Base-by-base conservation (phyloP, 495 filamentous ascomycete species). In the Xanthoparmelia taractica region DNA sequence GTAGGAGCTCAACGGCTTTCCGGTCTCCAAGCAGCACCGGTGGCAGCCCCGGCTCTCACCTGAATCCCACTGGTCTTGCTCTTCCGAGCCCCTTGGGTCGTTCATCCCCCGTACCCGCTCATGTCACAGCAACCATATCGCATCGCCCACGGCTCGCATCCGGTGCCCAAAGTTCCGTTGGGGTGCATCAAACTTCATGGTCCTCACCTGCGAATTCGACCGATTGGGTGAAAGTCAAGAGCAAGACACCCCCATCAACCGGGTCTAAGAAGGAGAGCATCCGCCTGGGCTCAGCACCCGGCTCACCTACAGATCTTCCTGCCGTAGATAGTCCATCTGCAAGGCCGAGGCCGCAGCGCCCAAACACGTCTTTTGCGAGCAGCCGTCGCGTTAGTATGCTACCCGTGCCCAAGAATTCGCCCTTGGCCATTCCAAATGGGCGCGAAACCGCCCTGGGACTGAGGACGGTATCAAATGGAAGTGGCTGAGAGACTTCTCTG, bases 311-410 rank as follows among this genome's bases (percentile, higher is more conserved):
- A 60, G 41, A 59, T 31, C 27, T 20, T 0, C 17, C 38, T 36
- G 63, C 70, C 60, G 70, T 5, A 62, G 47, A 33, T 17, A 65
- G 64, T 38, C 70, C 72, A 12, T 67, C 65, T 18, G 75, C 70
- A 48, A 74, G 75, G 18, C 73, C 70, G 25, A 78, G 77, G 60
- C 56, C 70, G 3, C 57, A 67, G 7, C 74, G 79, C 12, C 79
- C 78, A 5, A 77, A 72, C 1, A 82, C 79, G 0, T 66, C 80
- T 8, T 68, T 82, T 5, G 78, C 76, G 20, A 68, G 67, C 25
- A 78, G 73, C 55, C 75, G 78, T n/a, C 77, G 82, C 25, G 73
- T 70, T 50, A 83, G 81, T 70, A 69, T 82, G 55, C 70, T 82
- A 20, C 80, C 80, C 25, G 40, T 79, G 55, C 76, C 75, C 3